Evolutionary conservation across 2,329 filamentous ascomycete species (phyloP).

Genomic region (Phialophora verrucosa): DNA sequence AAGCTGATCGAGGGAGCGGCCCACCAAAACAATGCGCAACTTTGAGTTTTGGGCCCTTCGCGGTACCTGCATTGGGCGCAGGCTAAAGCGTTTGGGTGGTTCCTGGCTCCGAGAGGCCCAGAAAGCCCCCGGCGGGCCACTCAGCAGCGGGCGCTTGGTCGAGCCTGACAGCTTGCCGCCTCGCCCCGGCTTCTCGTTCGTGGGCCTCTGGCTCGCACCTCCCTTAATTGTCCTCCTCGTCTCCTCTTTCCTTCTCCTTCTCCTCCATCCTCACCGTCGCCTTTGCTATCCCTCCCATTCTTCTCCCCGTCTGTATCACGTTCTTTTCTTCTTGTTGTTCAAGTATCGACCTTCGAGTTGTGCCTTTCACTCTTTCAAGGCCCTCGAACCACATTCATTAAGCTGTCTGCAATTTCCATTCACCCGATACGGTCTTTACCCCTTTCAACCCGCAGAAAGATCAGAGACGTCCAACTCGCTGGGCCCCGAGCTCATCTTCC

Average conservation of each 20-base stretch:
- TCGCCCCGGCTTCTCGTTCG: slow-evolving; percentile 5
- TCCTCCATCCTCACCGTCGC: slow-evolving; percentile 41
- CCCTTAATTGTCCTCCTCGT: slow-evolving; percentile 40
- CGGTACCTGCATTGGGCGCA: slow-evolving; percentile 21
- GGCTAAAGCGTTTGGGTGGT: slow-evolving; percentile 3
- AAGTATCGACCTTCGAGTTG: slow-evolving; percentile 43
- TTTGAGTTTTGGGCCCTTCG: slow-evolving; percentile 15
- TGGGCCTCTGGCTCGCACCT: slow-evolving; percentile 17
- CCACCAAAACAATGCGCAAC: slow-evolving; percentile 11
- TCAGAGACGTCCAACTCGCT: slow-evolving; percentile 10
- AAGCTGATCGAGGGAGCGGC: slow-evolving; percentile 7
- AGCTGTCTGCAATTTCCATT: slow-evolving; percentile 27
- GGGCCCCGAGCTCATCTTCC: slow-evolving; percentile 21
- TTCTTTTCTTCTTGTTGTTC: slow-evolving; percentile 41
- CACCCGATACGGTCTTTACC: slow-evolving; percentile 36
- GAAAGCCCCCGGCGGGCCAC: slow-evolving; percentile 2
- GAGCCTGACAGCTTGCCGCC: slow-evolving; percentile 13
- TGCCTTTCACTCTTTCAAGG: slow-evolving; percentile 61
- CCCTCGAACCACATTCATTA: slow-evolving; percentile 50
- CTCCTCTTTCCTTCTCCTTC: slow-evolving; percentile 40
- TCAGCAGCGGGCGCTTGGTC: slow-evolving; percentile 17
- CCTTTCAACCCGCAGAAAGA: slow-evolving; percentile 15
- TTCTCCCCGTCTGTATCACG: slow-evolving; percentile 39
- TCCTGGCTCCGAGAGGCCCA: slow-evolving; percentile 10
- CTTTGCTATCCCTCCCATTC: slow-evolving; percentile 38